Percentiles rank a stretch among this genome's conserved stretches.
Evolutionary conservation across 768 basidiomycete species (phyloP).

Genomic region (Agaricus sinodeliciosus): DNA sequence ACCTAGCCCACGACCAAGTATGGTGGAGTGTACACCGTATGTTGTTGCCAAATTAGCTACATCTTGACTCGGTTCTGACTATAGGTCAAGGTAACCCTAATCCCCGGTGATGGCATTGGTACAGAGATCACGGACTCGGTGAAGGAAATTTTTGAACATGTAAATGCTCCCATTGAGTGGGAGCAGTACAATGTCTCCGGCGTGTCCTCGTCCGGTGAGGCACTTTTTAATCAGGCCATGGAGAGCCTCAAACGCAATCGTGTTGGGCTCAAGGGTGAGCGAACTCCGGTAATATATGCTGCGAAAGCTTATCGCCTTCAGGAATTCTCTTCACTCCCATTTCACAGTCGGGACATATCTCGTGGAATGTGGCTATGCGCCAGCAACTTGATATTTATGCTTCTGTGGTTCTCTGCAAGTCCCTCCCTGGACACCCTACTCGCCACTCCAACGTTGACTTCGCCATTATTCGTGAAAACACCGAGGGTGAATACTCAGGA

Average conservation of each 20-base stretch:
- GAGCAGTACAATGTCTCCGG: conserved; percentile 98
- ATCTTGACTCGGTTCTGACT: conserved; percentile 17
- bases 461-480: conserved; percentile 99
- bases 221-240: conserved; percentile 96
- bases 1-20: conserved; percentile 81
- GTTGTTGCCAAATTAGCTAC: conserved; percentile 18
- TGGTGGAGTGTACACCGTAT: conserved; percentile 86
- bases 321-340: conserved; percentile 99
- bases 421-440: conserved; percentile 91
- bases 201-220: conserved; percentile 89
- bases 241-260: conserved; percentile 96
- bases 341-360: conserved; percentile 93
- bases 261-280: conserved; percentile 92
- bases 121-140: conserved; percentile 96
- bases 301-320: conserved; percentile 24
- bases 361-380: conserved; percentile 99
- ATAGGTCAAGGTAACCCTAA: conserved; percentile 76
- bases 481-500: conserved; percentile 99
- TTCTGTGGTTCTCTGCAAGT: conserved; percentile 97
- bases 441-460: conserved; percentile 97
- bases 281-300: neutral
- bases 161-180: conserved; percentile 99
- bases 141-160: conserved; percentile 96
- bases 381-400: conserved; percentile 99
- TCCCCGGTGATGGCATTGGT: conserved; percentile 97